Base-by-base conservation (phyloP, 73 alveolate species). In the Paramecium sonneborni region DNA sequence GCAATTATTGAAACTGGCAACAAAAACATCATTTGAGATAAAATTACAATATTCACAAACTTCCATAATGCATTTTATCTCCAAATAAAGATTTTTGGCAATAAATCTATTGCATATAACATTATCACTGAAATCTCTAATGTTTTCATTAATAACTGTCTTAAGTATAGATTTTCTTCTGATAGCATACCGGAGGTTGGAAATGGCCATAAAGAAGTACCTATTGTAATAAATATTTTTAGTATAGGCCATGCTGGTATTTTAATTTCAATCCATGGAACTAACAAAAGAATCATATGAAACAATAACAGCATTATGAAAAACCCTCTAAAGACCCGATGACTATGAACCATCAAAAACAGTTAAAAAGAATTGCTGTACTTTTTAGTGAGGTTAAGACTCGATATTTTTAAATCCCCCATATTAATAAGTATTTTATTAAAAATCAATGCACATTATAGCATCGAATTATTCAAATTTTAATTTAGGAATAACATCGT, bases 1-100 rank as follows among this genome's bases (percentile, higher is more conserved):
- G 85, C 57, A 43, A 56, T 76, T 30, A 88, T 88, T 76, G 94
- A 69, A 10, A 70, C 69, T 23, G 94, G 94, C 38, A 88, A 57
- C 15, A 56, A 44, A 68, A 88, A 76, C 85, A 88, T 82, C 94
- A 88, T 88, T 37, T 56, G 57, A 14, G 94, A 69, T 12, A 88
- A 57, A 8, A 88, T 46, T 1, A 88, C 79, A n/a, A 69, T 82
- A 14, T 88, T 88, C 9, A 70, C 79, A 23, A 88, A 44, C 41
- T 88, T 88, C 94, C 94, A 88, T 9, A 70, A n/a, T n/a, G 26
- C 55, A 68, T 62, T 56, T 32, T 88, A 69, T 82, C 87, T 88
- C 94, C 94, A 88, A 24, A 88, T 88, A 44, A 88, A 88, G 12
- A 88, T 88, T 82, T 88, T 88, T n/a, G 94, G 94, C 32, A 88